phyloP scores from a whole-genome alignment of 2,329 filamentous ascomycete species.

The Pseudogymnoascus sp. region DNA sequence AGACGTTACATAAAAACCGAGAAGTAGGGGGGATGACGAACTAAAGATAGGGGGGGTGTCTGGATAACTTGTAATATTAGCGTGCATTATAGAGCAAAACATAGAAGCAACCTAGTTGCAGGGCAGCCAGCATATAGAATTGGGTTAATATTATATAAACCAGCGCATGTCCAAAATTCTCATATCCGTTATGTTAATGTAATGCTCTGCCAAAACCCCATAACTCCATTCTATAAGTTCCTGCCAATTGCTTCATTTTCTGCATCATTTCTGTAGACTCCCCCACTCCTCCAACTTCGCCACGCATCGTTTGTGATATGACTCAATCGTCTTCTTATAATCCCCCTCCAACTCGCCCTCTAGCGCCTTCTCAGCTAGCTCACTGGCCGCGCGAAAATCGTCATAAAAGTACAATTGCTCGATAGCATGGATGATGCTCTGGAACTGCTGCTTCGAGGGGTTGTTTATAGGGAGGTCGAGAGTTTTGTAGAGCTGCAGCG shows the following conservation, averaged over 20 bases:
- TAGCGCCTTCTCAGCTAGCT: neutral
- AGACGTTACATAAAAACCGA: neutral
- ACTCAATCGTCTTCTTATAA: neutral
- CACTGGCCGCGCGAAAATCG: conserved; percentile 22
- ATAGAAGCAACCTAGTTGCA: conserved; percentile 3
- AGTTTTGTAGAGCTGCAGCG: conserved; percentile 20
- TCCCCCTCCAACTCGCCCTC: conserved; percentile 8
- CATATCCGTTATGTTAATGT: neutral
- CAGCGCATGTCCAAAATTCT: neutral
- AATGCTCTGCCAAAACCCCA: neutral
- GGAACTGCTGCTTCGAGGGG: conserved; percentile 24
- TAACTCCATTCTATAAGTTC: neutral
- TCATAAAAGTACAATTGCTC: conserved; percentile 27
- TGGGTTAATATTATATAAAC: neutral
- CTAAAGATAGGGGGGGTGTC: neutral
- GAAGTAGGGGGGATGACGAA: neutral
- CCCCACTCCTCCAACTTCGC: neutral
- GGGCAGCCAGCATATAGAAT: neutral
- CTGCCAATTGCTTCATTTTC: neutral
- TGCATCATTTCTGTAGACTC: neutral
- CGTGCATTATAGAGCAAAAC: conserved; percentile 3
- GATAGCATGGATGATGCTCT: conserved; percentile 25
- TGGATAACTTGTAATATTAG: neutral
- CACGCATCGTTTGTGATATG: neutral
- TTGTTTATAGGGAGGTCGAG: conserved; percentile 20